Evolutionary conservation across 768 basidiomycete genomes (phyloP).

Genomic region (Panellus pusillus): DNA sequence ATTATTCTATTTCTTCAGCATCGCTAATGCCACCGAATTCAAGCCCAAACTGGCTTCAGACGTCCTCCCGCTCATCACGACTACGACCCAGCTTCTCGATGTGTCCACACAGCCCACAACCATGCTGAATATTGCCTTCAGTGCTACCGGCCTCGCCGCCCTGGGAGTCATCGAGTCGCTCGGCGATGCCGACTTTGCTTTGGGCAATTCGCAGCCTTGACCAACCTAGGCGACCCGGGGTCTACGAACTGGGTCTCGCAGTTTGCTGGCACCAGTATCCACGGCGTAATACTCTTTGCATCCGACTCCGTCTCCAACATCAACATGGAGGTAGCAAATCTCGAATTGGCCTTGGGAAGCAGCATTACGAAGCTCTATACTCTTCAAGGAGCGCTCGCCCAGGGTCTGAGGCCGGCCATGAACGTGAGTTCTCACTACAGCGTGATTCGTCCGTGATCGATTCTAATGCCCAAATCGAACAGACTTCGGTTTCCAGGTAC

Average conservation of each 20-base stretch:
- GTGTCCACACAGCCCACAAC: constrained; percentile 28
- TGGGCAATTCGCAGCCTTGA: background rate
- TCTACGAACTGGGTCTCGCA: constrained; percentile 14
- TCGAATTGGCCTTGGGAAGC: constrained; percentile 14
- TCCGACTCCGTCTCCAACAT: constrained; percentile 16
- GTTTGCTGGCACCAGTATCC: constrained; percentile 14
- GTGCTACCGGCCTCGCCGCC: constrained; percentile 6
- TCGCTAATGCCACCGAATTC: constrained; percentile 45
- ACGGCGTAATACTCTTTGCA: constrained; percentile 23
- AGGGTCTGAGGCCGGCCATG: constrained; percentile 23
- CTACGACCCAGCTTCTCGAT: constrained; percentile 40
- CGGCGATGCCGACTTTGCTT: constrained; percentile 1
- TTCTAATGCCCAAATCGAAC: background rate
- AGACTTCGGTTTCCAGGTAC: constrained; percentile 23
- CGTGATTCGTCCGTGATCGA: constrained; percentile 3
- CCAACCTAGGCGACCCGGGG: constrained; percentile 4
- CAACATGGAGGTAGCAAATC: constrained; percentile 10
- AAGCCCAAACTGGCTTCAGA: constrained; percentile 36
- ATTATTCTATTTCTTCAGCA: constrained; percentile 52
- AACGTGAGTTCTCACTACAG: constrained; percentile 24
- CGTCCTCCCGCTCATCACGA: constrained; percentile 47
- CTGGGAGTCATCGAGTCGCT: constrained; percentile 5
- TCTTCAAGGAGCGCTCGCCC: constrained; percentile 24
- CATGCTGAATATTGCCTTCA: constrained; percentile 30
- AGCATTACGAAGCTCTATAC: constrained; percentile 20